Base-by-base conservation (phyloP, 1,284 basidiomycete genomes). In the Malassezia vespertilionis region DNA sequence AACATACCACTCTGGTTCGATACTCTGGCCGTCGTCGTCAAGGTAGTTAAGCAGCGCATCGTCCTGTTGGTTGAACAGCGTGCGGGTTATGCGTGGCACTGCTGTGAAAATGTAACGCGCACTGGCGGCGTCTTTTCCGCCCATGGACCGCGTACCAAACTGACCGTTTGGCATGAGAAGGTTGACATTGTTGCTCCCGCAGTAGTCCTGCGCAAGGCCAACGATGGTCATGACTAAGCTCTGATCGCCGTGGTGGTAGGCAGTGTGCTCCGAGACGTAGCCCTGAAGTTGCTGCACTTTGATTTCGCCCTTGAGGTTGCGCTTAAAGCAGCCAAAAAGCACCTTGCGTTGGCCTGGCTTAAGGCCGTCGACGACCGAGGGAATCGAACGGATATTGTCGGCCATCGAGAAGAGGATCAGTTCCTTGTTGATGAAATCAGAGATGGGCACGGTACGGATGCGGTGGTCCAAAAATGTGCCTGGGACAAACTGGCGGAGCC, bases 271-370 rank as follows among this genome's bases (percentile, higher is more conserved):
- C 5, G 82, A 80, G 45, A 97, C 84, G 71, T 93, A 95, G 73
- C 91, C 93, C 44, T 83, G 82, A 14, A 97, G 80, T 77, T 96
- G 90, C 2, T 84, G 86, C 44, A 99, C 93, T 78, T 95, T 97
- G 75, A 95, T 82, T 73, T 95, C 87, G 60, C 79, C 81, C 74
- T 83, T 86, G 56, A 95, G 74, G 58, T 95, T 95, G 53, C 86
- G 81, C 74, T 87, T 91, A 78, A 96, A 97, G 73, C 85, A 89
- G 60, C 78, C 85, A 78, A 86, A 97, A 27, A 97, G 79, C 44
- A 99, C 86, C 72, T 99, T 99, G 44, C 93, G 79, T 71, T 99
- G 93, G 72, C 90, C 91, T n/a, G 93, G 93, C 73, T 99, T 99
- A 57, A 99, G 76, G 27, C 93, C 93, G 69, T 97, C 93, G 5